Evolutionary conservation across 1,284 basidiomycete genomes (phyloP).

Genomic region (Tausonia pullulans): DNA sequence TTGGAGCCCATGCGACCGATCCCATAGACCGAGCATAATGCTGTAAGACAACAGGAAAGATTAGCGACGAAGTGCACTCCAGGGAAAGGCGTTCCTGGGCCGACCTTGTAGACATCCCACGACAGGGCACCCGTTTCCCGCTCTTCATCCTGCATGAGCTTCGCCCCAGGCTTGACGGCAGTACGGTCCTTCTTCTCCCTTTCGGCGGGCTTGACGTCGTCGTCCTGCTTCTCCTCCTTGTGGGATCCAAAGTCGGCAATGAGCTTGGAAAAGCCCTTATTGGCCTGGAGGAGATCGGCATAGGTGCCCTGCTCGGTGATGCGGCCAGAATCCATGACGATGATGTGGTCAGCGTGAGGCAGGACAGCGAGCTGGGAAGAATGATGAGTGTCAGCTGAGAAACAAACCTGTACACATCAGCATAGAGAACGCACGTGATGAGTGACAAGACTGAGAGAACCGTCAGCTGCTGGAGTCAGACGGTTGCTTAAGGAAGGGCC

Average conservation of each 20-base stretch:
- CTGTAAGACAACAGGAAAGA: not conserved
- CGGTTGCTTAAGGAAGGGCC: too few relatives aligned
- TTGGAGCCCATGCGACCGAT: constrained; percentile 10
- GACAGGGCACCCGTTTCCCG: constrained; percentile 25
- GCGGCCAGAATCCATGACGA: constrained; percentile 18
- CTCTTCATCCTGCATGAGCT: constrained; percentile 24
- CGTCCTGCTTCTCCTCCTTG: constrained; percentile 22
- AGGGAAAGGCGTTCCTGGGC: too few relatives aligned
- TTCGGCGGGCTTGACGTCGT: constrained; percentile 16
- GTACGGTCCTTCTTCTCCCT: constrained; percentile 20
- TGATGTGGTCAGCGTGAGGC: constrained; percentile 15
- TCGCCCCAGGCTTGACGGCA: constrained; percentile 18
- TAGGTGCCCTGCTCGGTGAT: constrained; percentile 21
- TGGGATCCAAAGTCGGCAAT: constrained; percentile 20
- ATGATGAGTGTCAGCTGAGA: not conserved
- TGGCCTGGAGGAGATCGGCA: constrained; percentile 11
- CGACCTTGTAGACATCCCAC: constrained; percentile 20
- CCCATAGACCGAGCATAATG: constrained; percentile 11
- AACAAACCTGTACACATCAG: too few relatives aligned
- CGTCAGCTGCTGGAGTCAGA: too few relatives aligned
- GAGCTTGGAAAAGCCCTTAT: constrained; percentile 20
- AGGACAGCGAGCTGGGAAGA: constrained; percentile 9
- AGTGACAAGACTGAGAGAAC: not conserved
- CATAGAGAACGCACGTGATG: not conserved
- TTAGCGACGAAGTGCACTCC: not conserved